Evolutionary conservation across 345 rosid genomes (phyloP), one percentile per base, ranked within the genome.

Genomic region (Eutrema yunnanense): DNA sequence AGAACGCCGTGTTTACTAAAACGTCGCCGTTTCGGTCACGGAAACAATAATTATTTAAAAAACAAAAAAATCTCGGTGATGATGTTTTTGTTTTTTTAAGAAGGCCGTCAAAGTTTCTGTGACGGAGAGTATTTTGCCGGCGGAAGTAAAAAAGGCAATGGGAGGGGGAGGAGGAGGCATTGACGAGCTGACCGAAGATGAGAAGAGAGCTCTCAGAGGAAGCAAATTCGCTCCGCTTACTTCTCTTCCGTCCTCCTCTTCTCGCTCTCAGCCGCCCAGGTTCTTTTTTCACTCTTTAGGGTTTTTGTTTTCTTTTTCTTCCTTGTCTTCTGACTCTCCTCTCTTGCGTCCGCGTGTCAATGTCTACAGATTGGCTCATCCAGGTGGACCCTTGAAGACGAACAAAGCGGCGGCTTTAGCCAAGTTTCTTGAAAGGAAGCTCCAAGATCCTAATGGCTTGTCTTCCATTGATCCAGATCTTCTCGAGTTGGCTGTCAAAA

Each of bases 171-270:
- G 16, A 16, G 16, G 16, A 16, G 68, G 74, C 38, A 74, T 47
- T 26, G 89, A 87, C 71, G 87, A 72, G 57, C 82, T 92, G 40
- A 90, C 85, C 79, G 99, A 95, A 81, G 97, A 95, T 73, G 99
- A 89, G 67, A 87, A 78, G 72, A 86, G 50, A 78, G 99, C 97
- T 61, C 87, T 95, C 2, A 83, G 99, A 64, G 99, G 97, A 62
- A 95, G 97, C 92, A 95, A 95, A 69, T 95, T 95, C 78, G 96
- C 96, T 51, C 96, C 99, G 16, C 93, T 95, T 6, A 91, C 89
- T 56, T 83, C 88, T 51, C 75, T 86, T 51, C 72, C 80, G 0
- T 70, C 80, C 11, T 56, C 80, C 38, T 76, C 80, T 42, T 76
- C 81, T 41, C 82, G 82, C 65, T 65, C 86, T 29, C 83, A 78